phyloP scores from a whole-genome alignment of 2,329 filamentous ascomycete species.

The Fusarium dlaminii region DNA sequence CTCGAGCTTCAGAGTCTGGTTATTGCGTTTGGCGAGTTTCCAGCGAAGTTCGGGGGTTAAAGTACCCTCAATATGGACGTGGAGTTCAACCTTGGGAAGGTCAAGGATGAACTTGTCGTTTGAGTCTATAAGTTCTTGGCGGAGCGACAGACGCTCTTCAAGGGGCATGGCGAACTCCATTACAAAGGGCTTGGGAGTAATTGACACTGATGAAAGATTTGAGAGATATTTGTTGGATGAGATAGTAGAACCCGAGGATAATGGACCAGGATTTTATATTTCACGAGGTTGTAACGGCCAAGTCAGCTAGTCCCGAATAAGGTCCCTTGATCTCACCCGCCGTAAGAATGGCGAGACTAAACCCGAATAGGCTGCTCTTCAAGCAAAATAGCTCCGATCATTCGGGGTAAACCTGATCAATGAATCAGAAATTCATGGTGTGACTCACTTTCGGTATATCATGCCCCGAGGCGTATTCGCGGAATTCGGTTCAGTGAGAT shows the following conservation, averaged over 20 bases:
- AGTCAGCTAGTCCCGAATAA: background rate
- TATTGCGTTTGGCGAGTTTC: constrained; percentile 71
- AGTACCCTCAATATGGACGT: constrained; percentile 76
- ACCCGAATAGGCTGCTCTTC: background rate
- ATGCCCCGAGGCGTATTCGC: background rate
- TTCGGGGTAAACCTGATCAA: background rate
- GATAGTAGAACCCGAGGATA: rapidly evolving
- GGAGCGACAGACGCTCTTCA: constrained; percentile 3
- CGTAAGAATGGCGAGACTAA: background rate
- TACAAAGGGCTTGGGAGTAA: rapidly evolving
- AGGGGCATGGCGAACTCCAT: constrained; percentile 25
- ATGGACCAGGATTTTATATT: background rate
- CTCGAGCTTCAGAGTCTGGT: constrained; percentile 51
- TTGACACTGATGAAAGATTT: rapidly evolving
- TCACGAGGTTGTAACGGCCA: background rate
- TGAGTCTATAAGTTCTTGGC: constrained; percentile 2
- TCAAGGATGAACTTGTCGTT: constrained; percentile 11
- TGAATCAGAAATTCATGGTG: background rate
- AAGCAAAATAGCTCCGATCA: background rate
- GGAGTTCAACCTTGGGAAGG: constrained; percentile 28
- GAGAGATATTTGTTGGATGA: background rate
- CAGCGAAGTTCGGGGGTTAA: constrained; percentile 75
- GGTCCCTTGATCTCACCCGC: rapidly evolving
- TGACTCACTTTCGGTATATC: background rate
- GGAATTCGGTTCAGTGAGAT: rapidly evolving